phyloP scores from a whole-genome alignment of 164 flowering plant genomes.

The Nymphaea colorata region DNA sequence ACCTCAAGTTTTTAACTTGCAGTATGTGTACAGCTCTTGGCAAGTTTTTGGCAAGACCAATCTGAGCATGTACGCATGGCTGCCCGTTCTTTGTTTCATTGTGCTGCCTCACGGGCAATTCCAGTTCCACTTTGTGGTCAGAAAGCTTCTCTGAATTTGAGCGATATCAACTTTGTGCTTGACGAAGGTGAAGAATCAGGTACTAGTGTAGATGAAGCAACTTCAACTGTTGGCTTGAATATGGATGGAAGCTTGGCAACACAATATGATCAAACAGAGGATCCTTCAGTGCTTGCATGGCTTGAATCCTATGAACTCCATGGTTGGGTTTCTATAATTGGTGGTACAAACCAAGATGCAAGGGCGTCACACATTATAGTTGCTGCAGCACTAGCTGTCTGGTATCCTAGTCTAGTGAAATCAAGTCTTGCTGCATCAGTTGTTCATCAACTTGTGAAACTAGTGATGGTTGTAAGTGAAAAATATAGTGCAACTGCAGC shows the following conservation, averaged over 20 bases:
- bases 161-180: conserved; percentile 12
- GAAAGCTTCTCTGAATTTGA: conserved; percentile 23
- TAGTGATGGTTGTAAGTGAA: conserved; percentile 90
- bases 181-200: conserved; percentile 12
- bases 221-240: conserved; percentile 6
- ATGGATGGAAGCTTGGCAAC: conserved; percentile 14
- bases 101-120: conserved; percentile 93
- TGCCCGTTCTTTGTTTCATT: conserved; percentile 94
- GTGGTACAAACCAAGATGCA: conserved; percentile 95
- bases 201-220: conserved; percentile 11
- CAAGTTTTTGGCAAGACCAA: conserved; percentile 93
- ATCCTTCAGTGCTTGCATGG: conserved; percentile 51
- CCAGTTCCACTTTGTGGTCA: conserved; percentile 52
- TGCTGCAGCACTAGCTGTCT: conserved; percentile 84
- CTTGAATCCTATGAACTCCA: conserved; percentile 86
- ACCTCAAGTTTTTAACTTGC: not conserved
- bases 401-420: conserved; percentile 94
- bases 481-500: conserved; percentile 90
- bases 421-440: conserved; percentile 47
- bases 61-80: conserved; percentile 96
- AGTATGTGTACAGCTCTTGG: conserved; percentile 54
- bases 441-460: conserved; percentile 69
- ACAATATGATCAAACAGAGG: conserved; percentile 28
- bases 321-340: conserved; percentile 95
- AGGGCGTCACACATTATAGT: conserved; percentile 93